A percentile compares a stretch with the other conserved stretches of the same genome.
Conservation (phyloP, 129 eudicot species). For the Silybum marianum region DNA sequence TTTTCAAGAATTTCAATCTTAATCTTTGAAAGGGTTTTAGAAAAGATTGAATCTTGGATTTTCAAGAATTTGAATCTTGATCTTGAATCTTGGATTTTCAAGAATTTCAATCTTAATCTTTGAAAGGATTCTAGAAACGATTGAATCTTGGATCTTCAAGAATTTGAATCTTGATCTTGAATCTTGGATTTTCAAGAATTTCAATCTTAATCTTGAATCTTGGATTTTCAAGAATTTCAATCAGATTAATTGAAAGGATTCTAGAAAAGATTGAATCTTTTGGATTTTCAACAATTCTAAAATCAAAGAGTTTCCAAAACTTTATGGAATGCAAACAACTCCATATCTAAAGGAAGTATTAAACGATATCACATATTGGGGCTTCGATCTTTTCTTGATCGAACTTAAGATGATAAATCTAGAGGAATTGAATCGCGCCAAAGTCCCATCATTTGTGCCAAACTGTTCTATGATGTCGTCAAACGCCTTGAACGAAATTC, state of each 20-base stretch:
- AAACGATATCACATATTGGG: not conserved
- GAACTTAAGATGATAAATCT: no score
- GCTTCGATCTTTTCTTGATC: no score
- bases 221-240: not conserved
- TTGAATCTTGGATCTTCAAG: not conserved
- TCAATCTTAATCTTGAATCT: not conserved
- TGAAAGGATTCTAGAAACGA: not conserved
- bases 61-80: not conserved
- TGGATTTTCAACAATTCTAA: no score
- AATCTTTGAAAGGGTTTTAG: no score
- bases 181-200: not conserved
- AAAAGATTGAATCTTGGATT: no score
- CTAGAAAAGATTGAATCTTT: no score
- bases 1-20: not conserved
- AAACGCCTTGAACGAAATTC: constrained; percentile 39
- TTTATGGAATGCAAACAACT: no score
- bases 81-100: not conserved
- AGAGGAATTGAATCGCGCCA: constrained; percentile 8
- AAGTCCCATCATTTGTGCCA: not conserved
- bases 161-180: not conserved
- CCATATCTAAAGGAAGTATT: not conserved
- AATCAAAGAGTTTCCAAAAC: no score
- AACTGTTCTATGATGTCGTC: constrained; percentile 31
- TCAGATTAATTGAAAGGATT: not conserved
- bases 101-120: not conserved